These are phyloP conservation scores for Clonostachys chloroleuca DNA, from an alignment of 2,329 filamentous ascomycete species.

Conservation along the genomic window DNA sequence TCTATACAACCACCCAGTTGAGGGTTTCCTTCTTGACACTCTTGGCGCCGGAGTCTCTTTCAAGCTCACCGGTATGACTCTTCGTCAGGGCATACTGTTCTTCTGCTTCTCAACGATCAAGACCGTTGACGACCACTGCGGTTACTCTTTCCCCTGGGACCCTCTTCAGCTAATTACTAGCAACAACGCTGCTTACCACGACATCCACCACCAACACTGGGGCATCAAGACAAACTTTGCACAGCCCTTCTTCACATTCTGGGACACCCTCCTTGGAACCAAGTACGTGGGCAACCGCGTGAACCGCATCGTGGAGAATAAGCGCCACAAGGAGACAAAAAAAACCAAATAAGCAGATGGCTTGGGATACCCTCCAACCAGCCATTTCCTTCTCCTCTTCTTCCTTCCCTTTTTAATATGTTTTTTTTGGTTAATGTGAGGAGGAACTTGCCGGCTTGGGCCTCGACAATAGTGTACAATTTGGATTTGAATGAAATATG, in stretches of 20 bases:
- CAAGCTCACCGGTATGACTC: conserved; percentile 76
- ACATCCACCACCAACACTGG: conserved; percentile 98
- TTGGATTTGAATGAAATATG: too few species aligned
- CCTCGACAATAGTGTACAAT: too few species aligned
- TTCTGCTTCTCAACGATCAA: conserved; percentile 89
- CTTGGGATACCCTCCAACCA: background rate
- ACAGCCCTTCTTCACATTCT: conserved; percentile 93
- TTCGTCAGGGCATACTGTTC: conserved; percentile 83
- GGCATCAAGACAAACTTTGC: conserved; percentile 95
- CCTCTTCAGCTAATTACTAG: conserved; percentile 86
- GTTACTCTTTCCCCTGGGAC: conserved; percentile 93
- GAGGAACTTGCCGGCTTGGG: too few species aligned
- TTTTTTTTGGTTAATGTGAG: too few species aligned
- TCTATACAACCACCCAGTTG: conserved; percentile 92
- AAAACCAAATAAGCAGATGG: conserved; percentile 11
- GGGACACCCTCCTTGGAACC: conserved; percentile 80
- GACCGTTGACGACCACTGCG: conserved; percentile 96
- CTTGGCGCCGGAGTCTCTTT: conserved; percentile 82
- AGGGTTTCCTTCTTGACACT: conserved; percentile 91
- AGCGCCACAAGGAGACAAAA: conserved; percentile 11
- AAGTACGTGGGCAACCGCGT: conserved; percentile 65
- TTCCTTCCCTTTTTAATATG: too few species aligned
- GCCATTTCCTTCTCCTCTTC: too few species aligned
- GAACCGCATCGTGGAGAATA: conserved; percentile 31
- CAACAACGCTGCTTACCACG: conserved; percentile 96